Conservation (phyloP, 2,329 filamentous ascomycete species). For the Fusarium pilosicola region DNA sequence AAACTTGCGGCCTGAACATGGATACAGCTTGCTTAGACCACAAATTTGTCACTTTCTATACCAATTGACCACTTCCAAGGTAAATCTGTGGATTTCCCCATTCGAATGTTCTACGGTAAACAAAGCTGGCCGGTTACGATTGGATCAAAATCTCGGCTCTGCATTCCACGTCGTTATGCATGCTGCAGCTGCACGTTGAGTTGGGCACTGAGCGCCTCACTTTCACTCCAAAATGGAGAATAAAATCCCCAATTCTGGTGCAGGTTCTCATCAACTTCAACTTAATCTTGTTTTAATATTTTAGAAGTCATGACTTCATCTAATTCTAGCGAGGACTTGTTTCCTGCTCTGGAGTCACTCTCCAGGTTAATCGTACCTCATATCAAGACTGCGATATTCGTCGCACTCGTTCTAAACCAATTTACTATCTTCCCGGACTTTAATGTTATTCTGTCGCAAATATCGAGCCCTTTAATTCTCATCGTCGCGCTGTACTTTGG, state of each 20-base stretch:
- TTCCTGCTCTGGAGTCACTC: constrained; percentile 22
- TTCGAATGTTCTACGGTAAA: not conserved
- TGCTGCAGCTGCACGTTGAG: constrained; percentile 2
- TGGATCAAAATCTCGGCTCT: constrained; percentile 3
- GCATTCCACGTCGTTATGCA: constrained; percentile 20
- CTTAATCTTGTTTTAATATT: not conserved
- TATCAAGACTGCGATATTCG: constrained; percentile 17
- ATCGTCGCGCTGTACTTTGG: constrained; percentile 18
- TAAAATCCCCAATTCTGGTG: not conserved
- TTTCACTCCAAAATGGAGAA: not conserved
- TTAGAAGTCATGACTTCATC: constrained; percentile 16
- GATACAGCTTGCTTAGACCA: not conserved
- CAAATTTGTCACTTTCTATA: not conserved
- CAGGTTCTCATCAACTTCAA: accelerated
- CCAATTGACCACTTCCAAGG: not conserved
- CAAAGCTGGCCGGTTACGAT: not conserved
- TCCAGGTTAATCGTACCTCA: constrained; percentile 18
- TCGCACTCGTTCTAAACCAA: constrained; percentile 18
- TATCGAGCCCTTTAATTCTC: constrained; percentile 9
- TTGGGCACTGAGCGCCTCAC: constrained; percentile 6
- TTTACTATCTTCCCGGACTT: constrained; percentile 7
- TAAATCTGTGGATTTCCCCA: not conserved
- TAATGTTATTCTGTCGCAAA: not conserved
- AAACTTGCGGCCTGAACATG: constrained; percentile 3
- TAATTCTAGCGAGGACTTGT: constrained; percentile 24